phyloP scores from a whole-genome alignment of 768 basidiomycete species.

The Phylloporus sp. region DNA sequence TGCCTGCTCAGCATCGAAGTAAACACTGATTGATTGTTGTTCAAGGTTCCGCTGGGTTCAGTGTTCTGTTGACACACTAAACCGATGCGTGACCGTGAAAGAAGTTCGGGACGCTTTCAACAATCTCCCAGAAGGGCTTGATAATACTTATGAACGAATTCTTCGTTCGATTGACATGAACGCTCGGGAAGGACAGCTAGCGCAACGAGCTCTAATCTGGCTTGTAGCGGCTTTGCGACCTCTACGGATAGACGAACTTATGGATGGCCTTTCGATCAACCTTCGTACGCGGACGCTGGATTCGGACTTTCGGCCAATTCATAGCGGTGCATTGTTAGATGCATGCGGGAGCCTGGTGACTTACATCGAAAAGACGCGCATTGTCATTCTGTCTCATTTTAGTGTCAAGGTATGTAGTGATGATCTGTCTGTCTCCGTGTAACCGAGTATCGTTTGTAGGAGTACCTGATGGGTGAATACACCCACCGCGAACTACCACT shows the following conservation, averaged over 20 bases:
- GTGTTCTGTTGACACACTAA: not conserved
- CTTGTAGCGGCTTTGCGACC: not conserved
- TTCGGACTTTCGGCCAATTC: not conserved
- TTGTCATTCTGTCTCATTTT: not conserved
- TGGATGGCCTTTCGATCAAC: not conserved
- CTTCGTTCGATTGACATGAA: not conserved
- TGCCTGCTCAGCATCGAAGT: too few relatives aligned
- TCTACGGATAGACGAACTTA: not conserved
- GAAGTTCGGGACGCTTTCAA: not conserved
- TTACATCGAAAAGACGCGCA: not conserved
- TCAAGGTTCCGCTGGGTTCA: conserved; percentile 1
- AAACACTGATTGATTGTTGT: too few relatives aligned
- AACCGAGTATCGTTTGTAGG: not conserved
- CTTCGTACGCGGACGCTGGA: not conserved
- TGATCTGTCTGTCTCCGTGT: too few relatives aligned
- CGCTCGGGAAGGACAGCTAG: not conserved
- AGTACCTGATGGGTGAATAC: not conserved
- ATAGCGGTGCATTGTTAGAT: not conserved
- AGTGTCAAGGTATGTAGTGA: not conserved
- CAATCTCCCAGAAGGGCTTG: not conserved
- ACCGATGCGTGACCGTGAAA: not conserved
- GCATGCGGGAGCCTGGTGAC: not conserved
- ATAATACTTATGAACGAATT: not conserved
- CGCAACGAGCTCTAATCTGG: not conserved
- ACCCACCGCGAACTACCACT: not conserved